Base-by-base conservation (phyloP, 2,329 filamentous ascomycete species). In the Calonectria naviculata region DNA sequence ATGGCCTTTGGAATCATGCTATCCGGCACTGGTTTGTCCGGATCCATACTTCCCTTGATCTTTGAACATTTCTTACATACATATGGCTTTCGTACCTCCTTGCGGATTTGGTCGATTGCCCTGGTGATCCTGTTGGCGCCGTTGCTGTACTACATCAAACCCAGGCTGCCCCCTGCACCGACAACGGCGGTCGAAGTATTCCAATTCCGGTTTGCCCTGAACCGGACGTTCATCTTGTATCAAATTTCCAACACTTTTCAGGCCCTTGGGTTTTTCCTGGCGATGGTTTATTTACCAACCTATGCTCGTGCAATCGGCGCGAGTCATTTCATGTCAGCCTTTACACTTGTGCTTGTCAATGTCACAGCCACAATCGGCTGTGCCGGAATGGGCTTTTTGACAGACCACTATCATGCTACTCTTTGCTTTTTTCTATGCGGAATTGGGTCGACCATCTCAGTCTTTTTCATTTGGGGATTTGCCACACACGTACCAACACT, bases 391-490 rank as follows among this genome's bases (percentile, higher is more conserved):
- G 64, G 52, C 1, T 9, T 38, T 8, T 17, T 60, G 12, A 60
- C 41, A 4, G 64, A 67, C 15, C 49, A 29, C 21, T 36, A 47
- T 24, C 52, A 60, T n/a, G 52, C 36, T 10, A 67, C 64, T 4
- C 17, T 38, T 10, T 67, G 64, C 29, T 46, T 49, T 21, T 19
- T 67, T 6, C 19, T 49, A 0, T 49, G 52, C 6, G 52, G 29
- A 21, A 46, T 47, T 21, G 64, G 52, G 17, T 36, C 49, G 2
- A 34, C 64, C 4, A 3, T 60, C 12, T 34, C 38, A 1, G 49
- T 41, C 5, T 67, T 67, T 24, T 31, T 67, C 3, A 9, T 67
- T 2, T 67, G 64, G 64, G 64, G 64, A 46, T 60, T 67, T 9
- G 28, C 52, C 13, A 38, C 49, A 6, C 19, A 38, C 7, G 38